A percentile compares a stretch with the other conserved stretches of the same genome.
Evolutionary conservation across 768 basidiomycete genomes (phyloP).

Genomic region (Mycena venus): DNA sequence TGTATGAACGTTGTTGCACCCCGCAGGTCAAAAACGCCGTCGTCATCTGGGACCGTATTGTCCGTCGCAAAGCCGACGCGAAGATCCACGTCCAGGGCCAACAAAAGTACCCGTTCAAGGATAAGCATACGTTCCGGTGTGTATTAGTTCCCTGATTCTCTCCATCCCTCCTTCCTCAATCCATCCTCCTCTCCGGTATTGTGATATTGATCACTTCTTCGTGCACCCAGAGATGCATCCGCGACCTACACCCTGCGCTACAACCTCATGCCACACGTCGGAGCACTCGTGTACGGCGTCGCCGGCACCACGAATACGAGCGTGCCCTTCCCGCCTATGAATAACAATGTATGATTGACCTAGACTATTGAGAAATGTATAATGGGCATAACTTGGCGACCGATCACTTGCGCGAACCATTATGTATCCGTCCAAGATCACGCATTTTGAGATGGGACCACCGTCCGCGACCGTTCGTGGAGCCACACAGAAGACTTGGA

Average conservation of each 20-base stretch:
- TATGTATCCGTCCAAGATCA: no score
- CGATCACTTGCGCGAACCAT: no score
- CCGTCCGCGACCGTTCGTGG: no score
- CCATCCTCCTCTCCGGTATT: not conserved
- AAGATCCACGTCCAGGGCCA: constrained; percentile 72
- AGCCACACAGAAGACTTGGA: no score
- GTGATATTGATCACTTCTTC: not conserved
- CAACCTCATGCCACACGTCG: constrained; percentile 93
- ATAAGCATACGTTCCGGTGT: constrained; percentile 46
- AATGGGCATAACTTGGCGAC: no score
- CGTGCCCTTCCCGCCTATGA: constrained; percentile 39
- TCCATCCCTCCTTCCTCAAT: not conserved
- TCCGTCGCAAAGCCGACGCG: constrained; percentile 84
- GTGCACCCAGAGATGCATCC: constrained; percentile 67
- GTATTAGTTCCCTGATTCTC: not conserved
- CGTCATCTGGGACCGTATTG: constrained; percentile 93
- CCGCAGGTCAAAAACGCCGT: constrained; percentile 78
- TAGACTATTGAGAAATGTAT: not conserved
- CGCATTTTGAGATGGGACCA: no score
- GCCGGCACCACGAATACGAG: constrained; percentile 59
- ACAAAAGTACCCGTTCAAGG: constrained; percentile 90
- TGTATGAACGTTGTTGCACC: no score
- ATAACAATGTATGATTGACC: constrained; percentile 9
- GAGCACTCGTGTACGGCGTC: constrained; percentile 83
- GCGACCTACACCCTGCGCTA: constrained; percentile 85